A percentile compares a stretch with the other conserved stretches of the same genome.
Conservation (phyloP, 257 asterid genomes). For the Gentiana macrophylla region DNA sequence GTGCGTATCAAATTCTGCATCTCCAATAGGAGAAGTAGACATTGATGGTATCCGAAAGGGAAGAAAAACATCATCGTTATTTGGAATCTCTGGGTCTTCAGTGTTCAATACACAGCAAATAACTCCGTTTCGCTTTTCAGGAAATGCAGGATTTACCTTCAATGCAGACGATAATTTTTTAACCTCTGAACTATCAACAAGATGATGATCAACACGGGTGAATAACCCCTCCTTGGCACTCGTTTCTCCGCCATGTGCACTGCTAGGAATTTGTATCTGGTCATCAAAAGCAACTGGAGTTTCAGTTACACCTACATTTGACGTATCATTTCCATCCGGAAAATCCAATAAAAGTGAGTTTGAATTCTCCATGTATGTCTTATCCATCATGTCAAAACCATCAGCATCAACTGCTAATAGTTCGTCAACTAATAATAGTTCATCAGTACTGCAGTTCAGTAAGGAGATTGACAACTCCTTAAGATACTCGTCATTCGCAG, state of each 20-base stretch:
- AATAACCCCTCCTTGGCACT: slow-evolving; percentile 13
- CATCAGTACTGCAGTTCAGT: slow-evolving; percentile 41
- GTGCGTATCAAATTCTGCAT: slow-evolving; percentile 26
- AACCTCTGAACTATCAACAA: slow-evolving; percentile 18
- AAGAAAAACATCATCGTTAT: slow-evolving; percentile 80
- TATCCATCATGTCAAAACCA: slow-evolving; percentile 31
- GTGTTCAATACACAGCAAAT: slow-evolving; percentile 62
- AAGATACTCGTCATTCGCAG: slow-evolving; percentile 29
- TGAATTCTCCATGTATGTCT: slow-evolving; percentile 39
- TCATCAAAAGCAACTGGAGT: slow-evolving; percentile 9
- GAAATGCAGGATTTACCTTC: slow-evolving; percentile 25
- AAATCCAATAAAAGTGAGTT: slow-evolving; percentile 51
- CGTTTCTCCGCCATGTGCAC: slow-evolving; percentile 9
- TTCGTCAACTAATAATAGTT: not conserved
- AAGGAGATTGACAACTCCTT: slow-evolving; percentile 30
- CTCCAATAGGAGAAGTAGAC: slow-evolving; percentile 20
- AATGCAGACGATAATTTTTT: slow-evolving; percentile 27
- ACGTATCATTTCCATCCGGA: slow-evolving; percentile 26
- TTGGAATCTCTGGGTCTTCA: slow-evolving; percentile 67
- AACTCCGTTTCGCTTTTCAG: slow-evolving; percentile 55
- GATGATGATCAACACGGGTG: slow-evolving; percentile 13
- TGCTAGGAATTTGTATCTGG: slow-evolving; percentile 3
- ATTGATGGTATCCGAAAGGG: slow-evolving; percentile 49
- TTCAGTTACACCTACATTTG: slow-evolving; percentile 12
- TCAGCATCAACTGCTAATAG: slow-evolving; percentile 11